Evolutionary conservation across 163 green algal species (phyloP).

Genomic region (Coccomyxa subellipsoidea): DNA sequence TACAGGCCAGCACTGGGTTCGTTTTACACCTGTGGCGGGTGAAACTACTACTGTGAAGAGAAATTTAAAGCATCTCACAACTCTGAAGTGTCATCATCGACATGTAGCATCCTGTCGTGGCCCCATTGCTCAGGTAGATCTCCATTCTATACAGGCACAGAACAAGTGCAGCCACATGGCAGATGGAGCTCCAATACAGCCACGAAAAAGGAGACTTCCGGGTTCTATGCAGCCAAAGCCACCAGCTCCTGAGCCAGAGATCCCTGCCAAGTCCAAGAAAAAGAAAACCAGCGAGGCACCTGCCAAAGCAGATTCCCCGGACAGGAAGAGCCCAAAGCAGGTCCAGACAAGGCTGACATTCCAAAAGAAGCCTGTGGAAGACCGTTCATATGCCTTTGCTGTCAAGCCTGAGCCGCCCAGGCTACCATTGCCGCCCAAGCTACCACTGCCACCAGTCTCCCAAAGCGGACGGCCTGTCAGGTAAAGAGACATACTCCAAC

Average conservation of each 20-base stretch:
- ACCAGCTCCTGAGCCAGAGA: background rate
- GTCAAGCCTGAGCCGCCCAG: background rate
- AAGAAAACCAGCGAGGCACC: background rate
- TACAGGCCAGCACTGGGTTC: no score
- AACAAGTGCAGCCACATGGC: background rate
- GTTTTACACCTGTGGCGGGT: no score
- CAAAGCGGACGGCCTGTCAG: no score
- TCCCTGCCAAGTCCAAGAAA: background rate
- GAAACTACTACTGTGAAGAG: no score
- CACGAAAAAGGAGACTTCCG: background rate
- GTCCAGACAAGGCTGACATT: background rate
- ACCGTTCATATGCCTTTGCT: background rate
- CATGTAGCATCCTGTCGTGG: no score
- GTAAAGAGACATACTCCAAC: no score
- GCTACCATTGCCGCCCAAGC: background rate
- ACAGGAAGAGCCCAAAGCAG: background rate
- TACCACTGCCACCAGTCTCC: no score
- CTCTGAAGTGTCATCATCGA: no score
- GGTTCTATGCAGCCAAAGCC: background rate
- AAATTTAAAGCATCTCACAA: no score
- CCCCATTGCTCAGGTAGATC: no score
- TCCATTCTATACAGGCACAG: background rate
- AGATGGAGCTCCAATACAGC: background rate
- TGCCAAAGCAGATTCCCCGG: background rate
- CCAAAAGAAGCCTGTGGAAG: background rate